These are phyloP conservation scores for Globisporangium camurandrum DNA, from an alignment of 352 stramenopile genomes.

Conservation along the genomic window DNA sequence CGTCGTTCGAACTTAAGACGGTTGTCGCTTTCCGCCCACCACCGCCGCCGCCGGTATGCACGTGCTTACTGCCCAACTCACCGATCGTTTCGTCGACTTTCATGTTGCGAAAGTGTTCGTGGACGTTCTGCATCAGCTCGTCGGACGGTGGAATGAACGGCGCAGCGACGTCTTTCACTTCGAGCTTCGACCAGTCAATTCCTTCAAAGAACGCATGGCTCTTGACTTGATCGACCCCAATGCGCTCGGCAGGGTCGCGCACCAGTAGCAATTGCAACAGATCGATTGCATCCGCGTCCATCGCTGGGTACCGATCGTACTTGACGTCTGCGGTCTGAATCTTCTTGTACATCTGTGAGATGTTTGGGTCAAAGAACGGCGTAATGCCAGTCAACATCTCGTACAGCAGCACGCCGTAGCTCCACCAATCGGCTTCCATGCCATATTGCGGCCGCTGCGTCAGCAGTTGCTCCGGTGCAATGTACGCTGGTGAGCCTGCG, in stretches of 20 bases:
- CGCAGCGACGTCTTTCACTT: slow-evolving; percentile 73
- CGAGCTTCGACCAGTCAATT: slow-evolving; percentile 67
- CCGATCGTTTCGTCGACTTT: slow-evolving; percentile 79
- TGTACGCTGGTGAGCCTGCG: slow-evolving; percentile 78
- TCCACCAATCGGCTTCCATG: slow-evolving; percentile 89
- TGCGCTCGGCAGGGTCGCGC: slow-evolving; percentile 59
- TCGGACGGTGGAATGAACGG: slow-evolving; percentile 75
- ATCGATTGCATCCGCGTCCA: slow-evolving; percentile 62
- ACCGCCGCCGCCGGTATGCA: slow-evolving; percentile 50
- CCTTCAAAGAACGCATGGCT: slow-evolving; percentile 57
- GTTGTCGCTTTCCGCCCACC: slow-evolving; percentile 48
- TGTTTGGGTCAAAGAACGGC: slow-evolving; percentile 83
- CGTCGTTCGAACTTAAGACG: slow-evolving; percentile 26
- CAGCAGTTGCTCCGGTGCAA: slow-evolving; percentile 74
- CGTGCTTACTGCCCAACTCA: slow-evolving; percentile 36
- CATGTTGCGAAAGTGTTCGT: slow-evolving; percentile 87
- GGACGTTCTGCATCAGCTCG: slow-evolving; percentile 83
- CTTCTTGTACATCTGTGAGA: slow-evolving; percentile 86
- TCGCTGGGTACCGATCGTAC: slow-evolving; percentile 58
- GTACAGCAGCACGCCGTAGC: slow-evolving; percentile 85
- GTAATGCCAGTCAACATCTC: slow-evolving; percentile 86
- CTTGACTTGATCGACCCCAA: slow-evolving; percentile 51
- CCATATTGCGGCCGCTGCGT: slow-evolving; percentile 83
- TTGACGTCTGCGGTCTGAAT: slow-evolving; percentile 84
- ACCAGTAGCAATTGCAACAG: slow-evolving; percentile 72